Conservation (phyloP, 176 grass and related monocot species). For the Rhipidocladum racemiflorum region DNA sequence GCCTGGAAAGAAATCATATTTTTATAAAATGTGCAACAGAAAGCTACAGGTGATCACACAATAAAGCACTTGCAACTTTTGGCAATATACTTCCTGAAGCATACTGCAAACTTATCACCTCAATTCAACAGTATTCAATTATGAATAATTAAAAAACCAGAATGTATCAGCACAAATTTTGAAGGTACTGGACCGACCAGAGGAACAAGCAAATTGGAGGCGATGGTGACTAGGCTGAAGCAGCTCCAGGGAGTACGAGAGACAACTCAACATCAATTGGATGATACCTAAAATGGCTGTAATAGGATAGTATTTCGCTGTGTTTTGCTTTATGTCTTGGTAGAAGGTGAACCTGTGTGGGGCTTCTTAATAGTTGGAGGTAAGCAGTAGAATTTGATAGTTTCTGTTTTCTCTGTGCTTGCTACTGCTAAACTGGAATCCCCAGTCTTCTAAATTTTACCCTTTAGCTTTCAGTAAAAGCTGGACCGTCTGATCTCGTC, state of each 20-base stretch:
- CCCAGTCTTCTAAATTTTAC: neutral
- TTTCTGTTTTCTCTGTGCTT: neutral
- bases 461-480: neutral
- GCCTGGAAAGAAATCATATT: conserved; percentile 24
- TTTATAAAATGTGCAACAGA: conserved; percentile 10
- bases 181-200: neutral
- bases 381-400: neutral
- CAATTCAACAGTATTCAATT: neutral
- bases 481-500: neutral
- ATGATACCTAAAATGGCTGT: neutral
- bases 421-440: neutral
- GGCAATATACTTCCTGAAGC: neutral
- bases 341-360: neutral
- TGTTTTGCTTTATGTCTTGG: neutral
- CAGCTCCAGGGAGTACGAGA: neutral
- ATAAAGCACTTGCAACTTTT: neutral
- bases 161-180: neutral
- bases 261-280: neutral
- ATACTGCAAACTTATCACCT: neutral
- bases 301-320: neutral
- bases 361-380: neutral
- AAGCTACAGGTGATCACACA: neutral
- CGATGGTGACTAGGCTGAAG: neutral
- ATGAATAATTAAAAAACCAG: neutral
- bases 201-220: neutral